Evolutionary conservation across 1,284 basidiomycete genomes (phyloP).

Genomic region (Moesziomyces globuligerus): DNA sequence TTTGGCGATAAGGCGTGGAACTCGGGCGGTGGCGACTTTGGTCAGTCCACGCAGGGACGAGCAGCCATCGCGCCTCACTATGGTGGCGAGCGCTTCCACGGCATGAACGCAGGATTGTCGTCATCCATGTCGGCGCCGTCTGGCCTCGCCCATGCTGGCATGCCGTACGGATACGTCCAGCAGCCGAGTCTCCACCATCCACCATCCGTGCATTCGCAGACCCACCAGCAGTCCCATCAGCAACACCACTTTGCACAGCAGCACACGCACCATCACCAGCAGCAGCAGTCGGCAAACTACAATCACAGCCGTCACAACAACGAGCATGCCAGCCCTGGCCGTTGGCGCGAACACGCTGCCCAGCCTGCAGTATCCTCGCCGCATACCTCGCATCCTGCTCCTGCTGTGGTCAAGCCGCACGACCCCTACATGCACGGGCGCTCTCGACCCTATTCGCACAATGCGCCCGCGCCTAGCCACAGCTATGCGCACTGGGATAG

Average conservation of each 20-base stretch:
- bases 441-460: constrained; percentile 37
- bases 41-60: constrained; percentile 5
- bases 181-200: constrained; percentile 14
- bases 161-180: constrained; percentile 21
- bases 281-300: constrained; percentile 6
- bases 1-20: constrained; percentile 22
- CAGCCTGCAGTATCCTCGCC: constrained; percentile 26
- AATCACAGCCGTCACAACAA: constrained; percentile 22
- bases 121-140: constrained; percentile 40
- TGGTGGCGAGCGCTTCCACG: constrained; percentile 34
- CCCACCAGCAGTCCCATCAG: constrained; percentile 10
- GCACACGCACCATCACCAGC: constrained; percentile 12
- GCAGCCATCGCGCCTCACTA: constrained; percentile 17
- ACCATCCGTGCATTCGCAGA: constrained; percentile 13
- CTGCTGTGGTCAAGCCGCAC: constrained; percentile 21
- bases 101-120: constrained; percentile 12
- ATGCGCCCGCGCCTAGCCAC: constrained; percentile 36
- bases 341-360: constrained; percentile 37
- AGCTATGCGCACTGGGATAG: constrained; percentile 47
- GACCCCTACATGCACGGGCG: constrained; percentile 25
- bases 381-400: constrained; percentile 26
- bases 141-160: constrained; percentile 27
- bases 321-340: constrained; percentile 31
- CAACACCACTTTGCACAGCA: constrained; percentile 11
- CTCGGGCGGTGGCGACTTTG: constrained; percentile 11